phyloP scores from a whole-genome alignment of 306 rosid genomes.

The Acacia acuminata region DNA sequence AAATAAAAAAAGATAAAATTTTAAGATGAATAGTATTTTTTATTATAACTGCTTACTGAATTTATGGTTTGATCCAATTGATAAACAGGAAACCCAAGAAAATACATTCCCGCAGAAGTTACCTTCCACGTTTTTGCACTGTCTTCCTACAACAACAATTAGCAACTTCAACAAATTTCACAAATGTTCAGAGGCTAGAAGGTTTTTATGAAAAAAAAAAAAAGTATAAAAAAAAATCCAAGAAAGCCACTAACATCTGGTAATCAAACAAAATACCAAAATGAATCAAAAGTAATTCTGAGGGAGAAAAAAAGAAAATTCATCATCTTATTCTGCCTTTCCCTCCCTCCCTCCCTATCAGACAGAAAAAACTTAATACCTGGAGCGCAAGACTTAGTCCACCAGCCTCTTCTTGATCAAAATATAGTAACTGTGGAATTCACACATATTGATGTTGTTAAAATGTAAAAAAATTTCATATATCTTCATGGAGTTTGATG shows the following conservation, averaged over 20 bases:
- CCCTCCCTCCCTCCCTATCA: background rate
- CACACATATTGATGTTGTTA: background rate
- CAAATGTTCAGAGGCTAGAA: constrained; percentile 20
- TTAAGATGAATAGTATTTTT: constrained; percentile 1
- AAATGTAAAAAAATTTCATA: background rate
- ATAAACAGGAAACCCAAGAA: constrained; percentile 96
- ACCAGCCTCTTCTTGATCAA: constrained; percentile 80
- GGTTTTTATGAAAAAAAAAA: background rate
- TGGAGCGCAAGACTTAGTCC: constrained; percentile 94
- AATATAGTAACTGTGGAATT: constrained; percentile 71
- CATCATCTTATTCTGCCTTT: background rate
- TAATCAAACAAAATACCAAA: background rate
- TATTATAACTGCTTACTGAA: constrained; percentile 58
- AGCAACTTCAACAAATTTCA: constrained; percentile 25
- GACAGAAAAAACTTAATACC: constrained; percentile 50
- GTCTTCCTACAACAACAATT: constrained; percentile 71
- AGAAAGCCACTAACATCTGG: constrained; percentile 1
- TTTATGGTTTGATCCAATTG: constrained; percentile 77
- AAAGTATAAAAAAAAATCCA: background rate
- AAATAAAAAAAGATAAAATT: background rate
- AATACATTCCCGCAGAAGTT: constrained; percentile 96
- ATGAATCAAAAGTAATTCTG: constrained; percentile 15
- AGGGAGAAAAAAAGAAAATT: background rate
- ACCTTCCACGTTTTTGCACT: constrained; percentile 82
- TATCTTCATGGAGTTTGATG: background rate